phyloP scores from a whole-genome alignment of 305 asterid species.

The Solanum hybrid region DNA sequence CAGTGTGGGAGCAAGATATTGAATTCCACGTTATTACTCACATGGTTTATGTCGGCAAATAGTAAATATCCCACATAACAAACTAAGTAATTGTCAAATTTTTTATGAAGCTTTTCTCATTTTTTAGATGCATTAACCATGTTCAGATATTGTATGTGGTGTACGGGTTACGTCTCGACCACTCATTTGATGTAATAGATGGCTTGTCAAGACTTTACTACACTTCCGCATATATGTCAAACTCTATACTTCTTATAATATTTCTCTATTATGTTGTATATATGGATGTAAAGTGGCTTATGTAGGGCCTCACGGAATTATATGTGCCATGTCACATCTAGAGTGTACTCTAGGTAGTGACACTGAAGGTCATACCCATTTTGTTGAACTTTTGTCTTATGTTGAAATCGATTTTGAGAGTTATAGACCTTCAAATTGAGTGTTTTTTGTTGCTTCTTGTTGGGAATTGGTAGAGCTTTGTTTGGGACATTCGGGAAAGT shows the following conservation, averaged over 20 bases:
- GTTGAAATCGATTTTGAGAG: not conserved
- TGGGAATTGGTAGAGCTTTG: not conserved
- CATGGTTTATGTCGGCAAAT: not conserved
- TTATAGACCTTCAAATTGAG: not conserved
- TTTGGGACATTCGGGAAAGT: not conserved
- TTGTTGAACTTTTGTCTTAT: too few species aligned
- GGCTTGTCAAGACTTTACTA: not conserved
- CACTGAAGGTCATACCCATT: not conserved
- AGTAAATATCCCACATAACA: not conserved
- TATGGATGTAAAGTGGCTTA: not conserved
- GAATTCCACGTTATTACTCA: not conserved
- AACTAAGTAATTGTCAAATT: not conserved
- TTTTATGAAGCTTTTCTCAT: too few species aligned
- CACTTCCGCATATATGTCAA: not conserved
- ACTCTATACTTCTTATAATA: not conserved
- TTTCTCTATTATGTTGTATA: not conserved
- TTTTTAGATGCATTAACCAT: not conserved
- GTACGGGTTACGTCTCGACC: not conserved
- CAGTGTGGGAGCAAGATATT: not conserved
- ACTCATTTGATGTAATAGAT: not conserved
- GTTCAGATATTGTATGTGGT: too few species aligned
- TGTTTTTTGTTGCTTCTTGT: too few species aligned
- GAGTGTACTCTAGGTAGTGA: not conserved
- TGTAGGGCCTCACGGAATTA: not conserved
- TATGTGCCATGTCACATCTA: not conserved